Conservation (phyloP, 2,329 filamentous ascomycete genomes). For the Fusarium sp. region DNA sequence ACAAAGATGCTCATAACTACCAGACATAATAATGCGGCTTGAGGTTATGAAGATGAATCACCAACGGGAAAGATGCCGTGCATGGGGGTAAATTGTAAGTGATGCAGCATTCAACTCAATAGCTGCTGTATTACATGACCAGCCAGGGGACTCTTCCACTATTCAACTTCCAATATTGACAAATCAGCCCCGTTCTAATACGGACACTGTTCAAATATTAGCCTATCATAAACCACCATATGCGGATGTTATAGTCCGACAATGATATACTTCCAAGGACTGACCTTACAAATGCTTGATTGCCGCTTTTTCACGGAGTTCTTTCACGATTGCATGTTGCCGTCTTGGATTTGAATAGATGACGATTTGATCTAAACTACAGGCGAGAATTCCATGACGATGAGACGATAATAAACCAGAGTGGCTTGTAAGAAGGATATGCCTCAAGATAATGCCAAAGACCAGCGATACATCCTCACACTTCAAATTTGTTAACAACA, state of each 20-base stretch:
- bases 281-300: not conserved
- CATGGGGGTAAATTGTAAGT: not conserved
- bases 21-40: not conserved
- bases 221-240: not conserved
- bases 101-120: not conserved
- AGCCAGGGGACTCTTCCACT: not conserved
- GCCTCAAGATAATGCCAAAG: not conserved
- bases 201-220: not conserved
- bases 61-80: not conserved
- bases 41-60: not conserved
- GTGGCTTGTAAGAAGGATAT: not conserved
- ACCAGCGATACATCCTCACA: not conserved
- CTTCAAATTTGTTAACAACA: no score
- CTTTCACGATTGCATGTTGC: not conserved
- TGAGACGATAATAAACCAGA: not conserved
- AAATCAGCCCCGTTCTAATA: not conserved
- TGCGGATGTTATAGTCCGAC: not conserved
- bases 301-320: not conserved
- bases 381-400: not conserved
- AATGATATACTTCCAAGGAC: not conserved
- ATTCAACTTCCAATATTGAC: not conserved
- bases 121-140: not conserved
- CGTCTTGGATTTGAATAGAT: not conserved
- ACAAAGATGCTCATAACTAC: not conserved
- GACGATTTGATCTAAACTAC: not conserved